These are phyloP conservation scores for Cercis canadensis DNA, from an alignment of 306 rosid species.

Conservation along the genomic window DNA sequence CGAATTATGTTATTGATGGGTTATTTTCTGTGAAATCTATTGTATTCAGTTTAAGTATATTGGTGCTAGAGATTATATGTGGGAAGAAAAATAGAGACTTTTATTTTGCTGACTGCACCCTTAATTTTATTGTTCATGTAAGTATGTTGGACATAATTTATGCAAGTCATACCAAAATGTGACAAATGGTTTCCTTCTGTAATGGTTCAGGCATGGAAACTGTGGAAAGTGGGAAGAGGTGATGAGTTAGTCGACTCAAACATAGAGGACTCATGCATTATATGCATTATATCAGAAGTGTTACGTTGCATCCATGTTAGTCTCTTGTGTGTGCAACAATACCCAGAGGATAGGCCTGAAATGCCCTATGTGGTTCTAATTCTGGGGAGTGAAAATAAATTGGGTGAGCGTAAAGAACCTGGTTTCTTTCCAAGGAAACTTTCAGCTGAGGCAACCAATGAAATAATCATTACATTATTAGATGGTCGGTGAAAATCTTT, in stretches of 20 bases:
- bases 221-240: slow-evolving; percentile 61
- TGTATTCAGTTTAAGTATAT: slow-evolving; percentile 58
- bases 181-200: not conserved
- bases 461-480: no score
- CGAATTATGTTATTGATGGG: slow-evolving; percentile 65
- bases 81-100: slow-evolving; percentile 66
- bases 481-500: no score
- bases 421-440: slow-evolving; percentile 46
- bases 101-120: slow-evolving; percentile 44
- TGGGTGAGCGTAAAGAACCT: slow-evolving; percentile 64
- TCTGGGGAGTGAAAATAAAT: slow-evolving; percentile 50
- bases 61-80: slow-evolving; percentile 57
- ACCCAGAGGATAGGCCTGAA: slow-evolving; percentile 54
- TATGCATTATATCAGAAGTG: slow-evolving; percentile 40
- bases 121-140: slow-evolving; percentile 67
- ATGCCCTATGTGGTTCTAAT: slow-evolving; percentile 56
- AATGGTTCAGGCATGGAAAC: slow-evolving; percentile 62
- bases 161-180: not conserved
- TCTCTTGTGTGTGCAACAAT: slow-evolving; percentile 67
- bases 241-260: slow-evolving; percentile 53
- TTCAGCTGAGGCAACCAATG: no score
- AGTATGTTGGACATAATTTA: slow-evolving; percentile 34
- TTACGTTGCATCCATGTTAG: slow-evolving; percentile 66
- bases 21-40: slow-evolving; percentile 58
- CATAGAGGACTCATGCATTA: slow-evolving; percentile 38